These are phyloP conservation scores for Anthracocystis panici-leucophaei DNA, from an alignment of 1,284 basidiomycete species.

Conservation along the genomic window DNA sequence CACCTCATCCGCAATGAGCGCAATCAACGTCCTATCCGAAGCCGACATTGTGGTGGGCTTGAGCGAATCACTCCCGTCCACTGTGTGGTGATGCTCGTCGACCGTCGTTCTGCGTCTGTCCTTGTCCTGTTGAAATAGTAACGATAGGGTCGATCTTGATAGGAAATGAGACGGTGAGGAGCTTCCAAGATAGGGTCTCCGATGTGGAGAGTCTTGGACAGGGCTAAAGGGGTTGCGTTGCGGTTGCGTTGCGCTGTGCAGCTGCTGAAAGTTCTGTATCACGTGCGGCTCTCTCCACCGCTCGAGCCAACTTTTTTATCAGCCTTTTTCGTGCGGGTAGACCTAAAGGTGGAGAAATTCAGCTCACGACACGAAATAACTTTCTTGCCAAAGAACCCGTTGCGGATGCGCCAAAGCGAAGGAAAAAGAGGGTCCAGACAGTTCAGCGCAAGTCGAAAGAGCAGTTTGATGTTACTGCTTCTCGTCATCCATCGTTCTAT, in stretches of 20 bases:
- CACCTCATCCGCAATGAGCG: constrained; percentile 63
- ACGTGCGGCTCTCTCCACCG: constrained; percentile 19
- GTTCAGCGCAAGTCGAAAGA: too few species aligned
- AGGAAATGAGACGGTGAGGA: neutral
- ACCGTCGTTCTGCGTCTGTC: neutral
- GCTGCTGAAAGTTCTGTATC: constrained; percentile 4
- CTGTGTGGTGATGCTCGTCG: neutral
- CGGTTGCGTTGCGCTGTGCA: too few species aligned
- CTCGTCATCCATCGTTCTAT: neutral
- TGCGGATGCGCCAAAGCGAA: neutral
- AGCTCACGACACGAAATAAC: neutral
- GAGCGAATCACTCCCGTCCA: neutral
- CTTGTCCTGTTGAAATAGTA: neutral
- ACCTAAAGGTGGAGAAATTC: constrained; percentile 8
- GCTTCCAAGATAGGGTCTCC: constrained; percentile 2
- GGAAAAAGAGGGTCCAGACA: constrained; percentile 20
- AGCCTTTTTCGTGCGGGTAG: constrained; percentile 22
- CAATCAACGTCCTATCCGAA: constrained; percentile 58
- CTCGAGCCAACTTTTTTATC: constrained; percentile 30
- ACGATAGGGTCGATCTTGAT: neutral
- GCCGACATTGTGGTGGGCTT: constrained; percentile 39
- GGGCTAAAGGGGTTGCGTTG: constrained; percentile 4
- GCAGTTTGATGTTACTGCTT: too few species aligned
- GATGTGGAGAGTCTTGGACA: constrained; percentile 15
- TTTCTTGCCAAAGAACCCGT: constrained; percentile 9